Conservation (phyloP, 352 stramenopile genomes). For the Phytophthora quininea region DNA sequence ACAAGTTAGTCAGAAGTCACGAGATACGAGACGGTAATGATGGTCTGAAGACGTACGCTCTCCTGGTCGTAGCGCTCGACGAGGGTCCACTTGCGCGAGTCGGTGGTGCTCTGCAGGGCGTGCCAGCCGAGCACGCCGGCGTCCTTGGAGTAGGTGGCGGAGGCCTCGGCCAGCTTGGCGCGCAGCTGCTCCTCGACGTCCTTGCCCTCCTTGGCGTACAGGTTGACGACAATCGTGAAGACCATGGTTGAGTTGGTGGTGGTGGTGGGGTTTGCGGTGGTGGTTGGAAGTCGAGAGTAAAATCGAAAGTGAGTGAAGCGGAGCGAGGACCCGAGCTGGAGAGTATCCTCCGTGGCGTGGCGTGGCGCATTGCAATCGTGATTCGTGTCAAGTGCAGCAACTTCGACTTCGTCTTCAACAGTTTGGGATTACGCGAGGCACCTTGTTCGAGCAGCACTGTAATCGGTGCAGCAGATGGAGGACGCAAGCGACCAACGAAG, state of each 20-base stretch:
- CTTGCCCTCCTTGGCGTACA: slow-evolving; percentile 26
- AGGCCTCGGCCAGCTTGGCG: slow-evolving; percentile 21
- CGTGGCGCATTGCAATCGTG: neutral
- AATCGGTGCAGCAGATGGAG: neutral
- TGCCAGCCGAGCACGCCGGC: slow-evolving; percentile 15
- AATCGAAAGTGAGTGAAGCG: slow-evolving; percentile 23
- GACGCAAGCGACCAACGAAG: neutral
- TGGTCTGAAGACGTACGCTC: slow-evolving; percentile 17
- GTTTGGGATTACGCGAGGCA: neutral
- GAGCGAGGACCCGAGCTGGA: neutral
- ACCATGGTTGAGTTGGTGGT: slow-evolving; percentile 15
- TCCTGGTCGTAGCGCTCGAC: slow-evolving; percentile 28
- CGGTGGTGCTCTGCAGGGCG: slow-evolving; percentile 20
- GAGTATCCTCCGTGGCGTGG: neutral
- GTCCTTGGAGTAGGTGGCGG: slow-evolving; percentile 24
- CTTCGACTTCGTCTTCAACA: neutral
- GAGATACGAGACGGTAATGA: neutral
- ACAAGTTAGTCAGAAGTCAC: neutral
- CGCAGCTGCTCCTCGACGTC: slow-evolving; percentile 25
- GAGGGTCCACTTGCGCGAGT: slow-evolving; percentile 30
- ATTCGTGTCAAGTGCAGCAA: neutral
- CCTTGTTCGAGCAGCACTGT: neutral
- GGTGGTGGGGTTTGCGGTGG: slow-evolving; percentile 2
- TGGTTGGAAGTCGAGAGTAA: slow-evolving; percentile 17
- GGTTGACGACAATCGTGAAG: slow-evolving; percentile 24